phyloP scores from a whole-genome alignment of 371 early-diverging fungal genomes.

The Catenaria anguillulae region DNA sequence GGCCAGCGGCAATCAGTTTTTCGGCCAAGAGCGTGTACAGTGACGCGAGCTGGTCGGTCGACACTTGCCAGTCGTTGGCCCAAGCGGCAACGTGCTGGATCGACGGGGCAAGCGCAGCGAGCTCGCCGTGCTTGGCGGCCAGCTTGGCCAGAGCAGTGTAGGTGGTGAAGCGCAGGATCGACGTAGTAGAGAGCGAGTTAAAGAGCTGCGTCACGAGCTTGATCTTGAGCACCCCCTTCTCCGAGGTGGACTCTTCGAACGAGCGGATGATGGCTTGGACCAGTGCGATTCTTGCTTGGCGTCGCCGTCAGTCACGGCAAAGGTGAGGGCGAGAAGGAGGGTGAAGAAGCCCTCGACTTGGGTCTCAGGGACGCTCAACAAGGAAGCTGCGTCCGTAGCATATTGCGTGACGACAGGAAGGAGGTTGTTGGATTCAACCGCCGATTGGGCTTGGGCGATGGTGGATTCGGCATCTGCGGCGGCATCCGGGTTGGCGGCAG shows the following conservation, averaged over 20 bases:
- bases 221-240: not conserved
- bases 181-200: not conserved
- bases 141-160: not conserved
- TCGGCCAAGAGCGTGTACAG: not conserved
- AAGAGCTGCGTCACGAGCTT: not conserved
- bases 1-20: not conserved
- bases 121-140: slow-evolving; percentile 3
- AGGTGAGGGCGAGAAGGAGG: not conserved
- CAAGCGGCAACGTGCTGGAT: not conserved
- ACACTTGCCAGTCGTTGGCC: not conserved
- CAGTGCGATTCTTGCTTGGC: not conserved
- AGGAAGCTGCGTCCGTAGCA: not conserved
- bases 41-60: not conserved
- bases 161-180: not conserved
- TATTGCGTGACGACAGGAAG: not conserved
- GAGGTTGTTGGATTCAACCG: not conserved
- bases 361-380: not conserved
- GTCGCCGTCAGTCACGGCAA: not conserved
- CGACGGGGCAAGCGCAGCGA: not conserved
- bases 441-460: not conserved
- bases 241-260: not conserved
- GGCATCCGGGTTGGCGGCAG: not conserved
- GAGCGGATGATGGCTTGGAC: too few species aligned
- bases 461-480: not conserved
- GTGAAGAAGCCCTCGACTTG: slow-evolving; percentile 3